These are phyloP conservation scores for Blastobotrys apis DNA, from an alignment of 1,139 yeast genomes.

Conservation along the genomic window DNA sequence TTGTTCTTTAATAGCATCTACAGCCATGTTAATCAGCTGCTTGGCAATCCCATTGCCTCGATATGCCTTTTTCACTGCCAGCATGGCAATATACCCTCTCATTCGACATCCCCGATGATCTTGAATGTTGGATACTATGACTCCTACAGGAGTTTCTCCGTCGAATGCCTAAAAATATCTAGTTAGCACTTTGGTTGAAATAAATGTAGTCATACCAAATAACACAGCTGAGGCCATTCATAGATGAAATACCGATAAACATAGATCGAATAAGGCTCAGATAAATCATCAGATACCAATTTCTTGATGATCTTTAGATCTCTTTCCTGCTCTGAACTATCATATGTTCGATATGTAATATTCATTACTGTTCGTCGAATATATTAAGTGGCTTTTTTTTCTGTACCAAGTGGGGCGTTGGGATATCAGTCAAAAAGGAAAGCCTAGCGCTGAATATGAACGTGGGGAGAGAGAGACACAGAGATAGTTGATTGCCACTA, in stretches of 20 bases:
- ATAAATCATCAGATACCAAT: conserved; percentile 55
- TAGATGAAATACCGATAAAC: conserved; percentile 66
- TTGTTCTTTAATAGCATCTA: conserved; percentile 58
- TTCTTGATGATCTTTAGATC: conserved; percentile 37
- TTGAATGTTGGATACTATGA: conserved; percentile 80
- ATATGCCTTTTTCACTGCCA: conserved; percentile 69
- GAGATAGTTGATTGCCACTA: no score
- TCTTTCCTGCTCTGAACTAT: conserved; percentile 29
- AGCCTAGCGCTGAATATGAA: no score
- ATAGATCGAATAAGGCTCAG: conserved; percentile 70
- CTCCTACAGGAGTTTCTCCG: conserved; percentile 55
- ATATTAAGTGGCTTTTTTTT: no score
- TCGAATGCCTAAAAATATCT: conserved; percentile 25
- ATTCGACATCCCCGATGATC: conserved; percentile 60
- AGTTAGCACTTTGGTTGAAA: not conserved
- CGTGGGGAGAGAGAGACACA: no score
- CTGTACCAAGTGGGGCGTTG: no score
- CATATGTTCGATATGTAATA: conserved; percentile 30
- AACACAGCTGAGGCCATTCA: conserved; percentile 64
- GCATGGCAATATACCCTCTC: conserved; percentile 94
- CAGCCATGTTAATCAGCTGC: conserved; percentile 56
- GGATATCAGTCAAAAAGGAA: no score
- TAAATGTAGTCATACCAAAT: conserved; percentile 38
- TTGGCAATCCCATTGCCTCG: conserved; percentile 83
- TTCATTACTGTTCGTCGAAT: conserved; percentile 7